Evolutionary conservation across 225 moss, liverwort and hornwort species (phyloP).

Genomic region (Lunularia cruciata): DNA sequence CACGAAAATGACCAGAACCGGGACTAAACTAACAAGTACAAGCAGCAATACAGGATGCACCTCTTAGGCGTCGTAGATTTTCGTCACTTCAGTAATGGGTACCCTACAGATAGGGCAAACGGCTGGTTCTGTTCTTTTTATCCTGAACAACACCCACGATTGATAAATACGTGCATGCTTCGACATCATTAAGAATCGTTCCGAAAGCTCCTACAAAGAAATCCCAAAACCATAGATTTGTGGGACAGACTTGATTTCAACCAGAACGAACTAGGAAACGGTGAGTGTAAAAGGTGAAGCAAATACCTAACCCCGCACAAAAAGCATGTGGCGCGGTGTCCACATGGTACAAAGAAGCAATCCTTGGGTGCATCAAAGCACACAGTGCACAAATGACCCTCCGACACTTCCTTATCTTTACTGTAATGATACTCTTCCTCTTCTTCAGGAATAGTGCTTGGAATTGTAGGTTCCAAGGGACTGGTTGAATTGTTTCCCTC

Average conservation of each 20-base stretch:
- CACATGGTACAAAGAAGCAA: constrained; percentile 86
- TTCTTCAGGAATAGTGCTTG: constrained; percentile 34
- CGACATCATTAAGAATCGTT: neutral
- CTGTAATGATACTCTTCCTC: constrained; percentile 19
- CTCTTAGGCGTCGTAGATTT: constrained; percentile 59
- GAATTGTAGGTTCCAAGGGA: constrained; percentile 42
- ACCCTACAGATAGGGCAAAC: constrained; percentile 87
- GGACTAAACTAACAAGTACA: neutral
- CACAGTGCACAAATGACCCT: constrained; percentile 66
- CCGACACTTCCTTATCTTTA: constrained; percentile 32
- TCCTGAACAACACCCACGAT: constrained; percentile 46
- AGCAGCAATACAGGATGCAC: neutral
- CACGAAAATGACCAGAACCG: constrained; percentile 2
- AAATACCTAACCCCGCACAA: constrained; percentile 66
- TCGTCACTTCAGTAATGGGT: constrained; percentile 62
- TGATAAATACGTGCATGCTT: neutral
- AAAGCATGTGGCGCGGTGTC: constrained; percentile 84
- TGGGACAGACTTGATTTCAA: neutral
- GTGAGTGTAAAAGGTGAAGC: neutral
- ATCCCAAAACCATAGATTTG: neutral
- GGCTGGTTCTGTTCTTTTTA: constrained; percentile 52
- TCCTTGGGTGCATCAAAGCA: constrained; percentile 80
- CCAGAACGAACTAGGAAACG: neutral
- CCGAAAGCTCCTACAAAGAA: neutral
- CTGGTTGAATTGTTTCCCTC: constrained; percentile 11